phyloP scores from a whole-genome alignment of 257 asterid genomes.

The Solanum arcanum region DNA sequence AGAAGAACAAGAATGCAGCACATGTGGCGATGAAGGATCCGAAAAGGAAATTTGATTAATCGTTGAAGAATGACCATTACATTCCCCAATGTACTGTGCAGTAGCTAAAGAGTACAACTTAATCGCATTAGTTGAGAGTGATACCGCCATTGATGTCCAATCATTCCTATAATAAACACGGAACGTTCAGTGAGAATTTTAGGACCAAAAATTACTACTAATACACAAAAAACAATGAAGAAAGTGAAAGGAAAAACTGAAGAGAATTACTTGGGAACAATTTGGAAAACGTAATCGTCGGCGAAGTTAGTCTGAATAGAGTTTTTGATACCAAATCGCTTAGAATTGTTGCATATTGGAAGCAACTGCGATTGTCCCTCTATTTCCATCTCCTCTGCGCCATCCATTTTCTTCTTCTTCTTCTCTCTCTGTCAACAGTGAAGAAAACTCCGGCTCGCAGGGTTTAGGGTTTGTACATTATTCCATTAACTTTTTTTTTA shows the following conservation, averaged over 20 bases:
- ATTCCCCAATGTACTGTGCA: constrained; percentile 84
- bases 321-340: constrained; percentile 61
- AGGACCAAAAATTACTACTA: not conserved
- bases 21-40: constrained; percentile 51
- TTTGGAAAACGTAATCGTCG: constrained; percentile 86
- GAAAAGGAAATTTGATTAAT: constrained; percentile 63
- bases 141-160: constrained; percentile 88
- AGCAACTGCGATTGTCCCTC: constrained; percentile 17
- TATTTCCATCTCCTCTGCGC: constrained; percentile 49
- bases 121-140: constrained; percentile 78
- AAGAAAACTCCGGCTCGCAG: not conserved
- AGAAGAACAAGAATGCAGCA: constrained; percentile 73
- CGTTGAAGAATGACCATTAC: constrained; percentile 58
- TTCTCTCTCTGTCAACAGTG: not conserved
- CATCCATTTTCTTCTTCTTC: not conserved
- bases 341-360: constrained; percentile 1
- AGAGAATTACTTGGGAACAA: constrained; percentile 46
- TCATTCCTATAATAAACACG: constrained; percentile 39
- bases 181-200: not conserved
- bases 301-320: constrained; percentile 83
- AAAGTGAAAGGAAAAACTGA: not conserved
- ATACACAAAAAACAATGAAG: not conserved
- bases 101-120: constrained; percentile 78
- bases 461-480: not conserved
- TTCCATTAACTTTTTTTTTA: too few species aligned